phyloP scores from a whole-genome alignment of 1,284 basidiomycete genomes.

The Apiotrichum veenhuisii region DNA sequence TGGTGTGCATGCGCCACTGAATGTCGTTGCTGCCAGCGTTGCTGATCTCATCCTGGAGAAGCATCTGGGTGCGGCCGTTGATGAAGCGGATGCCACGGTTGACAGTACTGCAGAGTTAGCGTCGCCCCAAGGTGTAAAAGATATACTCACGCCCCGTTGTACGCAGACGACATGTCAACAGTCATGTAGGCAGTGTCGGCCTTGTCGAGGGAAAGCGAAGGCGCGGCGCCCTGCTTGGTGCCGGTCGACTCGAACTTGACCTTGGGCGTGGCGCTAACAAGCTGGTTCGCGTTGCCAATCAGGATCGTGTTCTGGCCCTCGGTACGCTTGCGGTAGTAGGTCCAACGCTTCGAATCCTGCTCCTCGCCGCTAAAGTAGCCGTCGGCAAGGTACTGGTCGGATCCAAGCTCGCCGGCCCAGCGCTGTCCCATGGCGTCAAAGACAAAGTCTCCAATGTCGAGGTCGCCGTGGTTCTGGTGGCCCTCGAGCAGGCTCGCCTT shows the following conservation, averaged over 20 bases:
- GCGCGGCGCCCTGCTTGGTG: conserved; percentile 71
- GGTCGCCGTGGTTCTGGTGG: conserved; percentile 89
- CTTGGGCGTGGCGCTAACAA: conserved; percentile 64
- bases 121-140: background rate
- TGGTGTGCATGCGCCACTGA: conserved; percentile 96
- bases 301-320: conserved; percentile 95
- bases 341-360: conserved; percentile 71
- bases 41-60: conserved; percentile 81
- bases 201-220: conserved; percentile 56
- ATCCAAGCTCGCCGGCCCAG: conserved; percentile 94
- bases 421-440: conserved; percentile 90
- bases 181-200: conserved; percentile 80
- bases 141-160: conserved; percentile 50
- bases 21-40: conserved; percentile 54
- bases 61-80: conserved; percentile 84
- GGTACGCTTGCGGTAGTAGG: conserved; percentile 92
- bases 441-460: conserved; percentile 91
- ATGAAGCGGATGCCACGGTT: conserved; percentile 82
- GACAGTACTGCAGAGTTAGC: conserved; percentile 45
- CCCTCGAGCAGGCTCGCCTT: conserved; percentile 74
- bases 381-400: conserved; percentile 71
- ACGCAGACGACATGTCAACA: conserved; percentile 74
- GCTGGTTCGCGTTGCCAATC: conserved; percentile 74
- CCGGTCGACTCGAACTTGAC: conserved; percentile 58
- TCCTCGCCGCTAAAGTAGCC: conserved; percentile 73